These are phyloP conservation scores for Helianthus tuberosus DNA, from an alignment of 129 eudicot species.

Conservation along the genomic window DNA sequence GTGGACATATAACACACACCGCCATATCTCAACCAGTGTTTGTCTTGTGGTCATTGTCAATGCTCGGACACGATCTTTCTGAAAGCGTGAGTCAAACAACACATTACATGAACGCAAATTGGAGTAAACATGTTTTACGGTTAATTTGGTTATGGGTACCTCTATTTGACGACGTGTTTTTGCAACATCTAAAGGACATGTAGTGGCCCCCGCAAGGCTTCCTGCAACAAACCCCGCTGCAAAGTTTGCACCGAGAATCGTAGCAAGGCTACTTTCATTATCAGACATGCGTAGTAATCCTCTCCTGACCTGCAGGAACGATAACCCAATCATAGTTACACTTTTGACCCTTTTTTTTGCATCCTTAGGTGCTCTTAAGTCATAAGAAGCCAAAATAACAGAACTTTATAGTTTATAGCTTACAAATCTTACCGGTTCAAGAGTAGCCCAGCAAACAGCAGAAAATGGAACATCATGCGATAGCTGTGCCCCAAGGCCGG, in stretches of 20 bases:
- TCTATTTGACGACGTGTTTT: constrained; percentile 93
- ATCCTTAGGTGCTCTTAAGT: background rate
- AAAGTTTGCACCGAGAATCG: constrained; percentile 78
- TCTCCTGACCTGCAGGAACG: constrained; percentile 59
- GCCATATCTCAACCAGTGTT: constrained; percentile 80
- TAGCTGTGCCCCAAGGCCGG: constrained; percentile 93
- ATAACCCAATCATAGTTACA: background rate
- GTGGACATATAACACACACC: constrained; percentile 34
- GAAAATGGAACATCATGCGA: constrained; percentile 97
- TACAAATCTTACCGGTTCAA: constrained; percentile 74
- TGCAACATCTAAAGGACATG: constrained; percentile 94
- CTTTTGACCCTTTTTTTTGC: background rate
- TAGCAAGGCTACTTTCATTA: constrained; percentile 41
- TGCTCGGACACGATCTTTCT: constrained; percentile 72
- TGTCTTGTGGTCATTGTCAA: constrained; percentile 73
- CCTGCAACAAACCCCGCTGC: constrained; percentile 92
- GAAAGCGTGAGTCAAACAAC: constrained; percentile 22
- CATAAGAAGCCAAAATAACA: background rate
- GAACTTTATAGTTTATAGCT: background rate
- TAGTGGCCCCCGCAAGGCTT: constrained; percentile 73
- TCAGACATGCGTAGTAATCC: constrained; percentile 45
- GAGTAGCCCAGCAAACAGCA: constrained; percentile 93
- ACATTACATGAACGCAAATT: background rate
- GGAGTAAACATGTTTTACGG: background rate
- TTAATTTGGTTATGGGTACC: constrained; percentile 39